Evolutionary conservation across 2,329 filamentous ascomycete genomes (phyloP).

Genomic region (Neonectria coccinea): DNA sequence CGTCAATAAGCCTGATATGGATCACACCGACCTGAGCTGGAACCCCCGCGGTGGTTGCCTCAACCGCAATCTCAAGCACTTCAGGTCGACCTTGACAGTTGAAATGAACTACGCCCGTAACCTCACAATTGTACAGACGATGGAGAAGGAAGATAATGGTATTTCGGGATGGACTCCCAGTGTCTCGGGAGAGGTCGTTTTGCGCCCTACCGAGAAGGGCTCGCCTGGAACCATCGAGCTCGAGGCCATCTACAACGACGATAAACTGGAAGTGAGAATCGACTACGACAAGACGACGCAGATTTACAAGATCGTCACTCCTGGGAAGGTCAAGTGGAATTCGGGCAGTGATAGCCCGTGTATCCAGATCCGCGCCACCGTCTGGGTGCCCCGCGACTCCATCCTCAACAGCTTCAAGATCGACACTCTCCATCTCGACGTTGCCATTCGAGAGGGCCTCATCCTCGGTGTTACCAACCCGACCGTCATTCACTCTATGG

Average conservation of each 20-base stretch:
- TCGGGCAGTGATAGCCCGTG: constrained; percentile 53
- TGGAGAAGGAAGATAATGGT: constrained; percentile 37
- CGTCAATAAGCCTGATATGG: constrained; percentile 40
- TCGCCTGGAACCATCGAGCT: constrained; percentile 56
- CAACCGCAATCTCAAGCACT: constrained; percentile 21
- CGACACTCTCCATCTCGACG: constrained; percentile 53
- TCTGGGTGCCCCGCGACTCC: constrained; percentile 58
- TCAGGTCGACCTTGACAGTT: constrained; percentile 34
- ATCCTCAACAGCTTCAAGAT: constrained; percentile 54
- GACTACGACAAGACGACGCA: constrained; percentile 52
- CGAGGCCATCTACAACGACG: constrained; percentile 60
- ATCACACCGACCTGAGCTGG: constrained; percentile 44
- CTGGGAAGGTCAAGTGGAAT: constrained; percentile 49
- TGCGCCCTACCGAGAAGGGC: constrained; percentile 53
- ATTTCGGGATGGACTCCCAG: constrained; percentile 47
- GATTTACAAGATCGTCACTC: constrained; percentile 54
- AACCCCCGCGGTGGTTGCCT: constrained; percentile 42
- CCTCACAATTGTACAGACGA: constrained; percentile 56
- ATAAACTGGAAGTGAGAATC: constrained; percentile 51
- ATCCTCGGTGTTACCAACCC: constrained; percentile 48
- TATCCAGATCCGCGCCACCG: constrained; percentile 60
- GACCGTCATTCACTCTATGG: constrained; percentile 50
- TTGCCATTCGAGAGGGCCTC: constrained; percentile 56
- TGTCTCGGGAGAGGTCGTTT: constrained; percentile 59
- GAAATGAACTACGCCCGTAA: constrained; percentile 51